A percentile compares a stretch with the other conserved stretches of the same genome.
These are phyloP conservation scores for Nicotiana sylvestris DNA, from an alignment of 257 asterid species.

Conservation along the genomic window DNA sequence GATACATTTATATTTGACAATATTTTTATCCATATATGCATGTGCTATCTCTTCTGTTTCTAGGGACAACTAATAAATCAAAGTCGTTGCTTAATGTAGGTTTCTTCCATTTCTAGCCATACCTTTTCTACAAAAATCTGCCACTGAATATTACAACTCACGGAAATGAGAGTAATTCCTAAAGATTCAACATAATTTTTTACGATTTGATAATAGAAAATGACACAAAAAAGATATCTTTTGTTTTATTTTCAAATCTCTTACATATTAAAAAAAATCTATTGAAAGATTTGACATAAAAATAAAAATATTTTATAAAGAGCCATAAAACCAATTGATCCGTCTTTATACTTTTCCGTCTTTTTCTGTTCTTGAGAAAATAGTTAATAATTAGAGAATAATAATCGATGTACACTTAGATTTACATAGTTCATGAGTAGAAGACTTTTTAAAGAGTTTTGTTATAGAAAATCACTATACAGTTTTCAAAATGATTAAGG, in stretches of 20 bases:
- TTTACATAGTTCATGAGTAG: background rate
- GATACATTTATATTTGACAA: constrained; percentile 8
- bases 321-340: no score
- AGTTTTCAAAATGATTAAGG: background rate
- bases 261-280: no score
- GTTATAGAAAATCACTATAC: background rate
- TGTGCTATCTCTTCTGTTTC: constrained; percentile 2
- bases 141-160: background rate
- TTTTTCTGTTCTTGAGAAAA: background rate
- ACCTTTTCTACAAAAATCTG: background rate
- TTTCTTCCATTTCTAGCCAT: constrained; percentile 1
- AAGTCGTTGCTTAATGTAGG: constrained; percentile 5
- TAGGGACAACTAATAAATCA: background rate
- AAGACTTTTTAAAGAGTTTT: background rate
- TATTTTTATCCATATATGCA: background rate
- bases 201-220: no score
- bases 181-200: no score
- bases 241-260: no score
- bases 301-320: no score
- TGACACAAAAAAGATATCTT: no score
- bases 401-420: background rate
- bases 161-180: background rate
- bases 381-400: background rate
- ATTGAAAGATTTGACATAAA: no score
- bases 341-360: background rate